phyloP scores from a whole-genome alignment of 306 rosid species.

The Echinosophora koreensis region DNA sequence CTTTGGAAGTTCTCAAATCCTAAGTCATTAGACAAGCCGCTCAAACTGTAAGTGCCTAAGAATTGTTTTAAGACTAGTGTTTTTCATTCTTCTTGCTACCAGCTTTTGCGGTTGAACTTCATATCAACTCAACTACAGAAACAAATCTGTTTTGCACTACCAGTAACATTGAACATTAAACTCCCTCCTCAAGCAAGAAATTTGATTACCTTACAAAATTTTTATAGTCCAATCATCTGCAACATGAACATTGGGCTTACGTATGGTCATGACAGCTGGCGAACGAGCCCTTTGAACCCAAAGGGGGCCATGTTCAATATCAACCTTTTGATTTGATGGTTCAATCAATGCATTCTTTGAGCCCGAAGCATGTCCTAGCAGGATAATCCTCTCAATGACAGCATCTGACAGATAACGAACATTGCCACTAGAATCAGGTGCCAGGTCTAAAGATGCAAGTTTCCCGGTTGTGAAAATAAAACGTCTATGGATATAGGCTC shows the following conservation, averaged over 20 bases:
- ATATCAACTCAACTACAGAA: constrained; percentile 40
- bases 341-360: constrained; percentile 73
- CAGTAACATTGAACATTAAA: constrained; percentile 3
- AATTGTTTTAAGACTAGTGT: constrained; percentile 25
- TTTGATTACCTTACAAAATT: constrained; percentile 50
- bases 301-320: constrained; percentile 74
- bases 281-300: constrained; percentile 61
- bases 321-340: constrained; percentile 66
- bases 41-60: constrained; percentile 15
- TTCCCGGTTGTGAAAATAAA: constrained; percentile 75
- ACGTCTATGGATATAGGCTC: constrained; percentile 88
- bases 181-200: constrained; percentile 15
- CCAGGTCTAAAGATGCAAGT: constrained; percentile 68
- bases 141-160: constrained; percentile 31
- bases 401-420: constrained; percentile 54
- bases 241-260: constrained; percentile 77
- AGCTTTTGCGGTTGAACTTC: constrained; percentile 33
- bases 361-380: constrained; percentile 69
- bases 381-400: constrained; percentile 81
- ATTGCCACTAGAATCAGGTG: constrained; percentile 52
- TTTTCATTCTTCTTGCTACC: constrained; percentile 32
- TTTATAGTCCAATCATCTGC: constrained; percentile 81
- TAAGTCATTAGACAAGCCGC: constrained; percentile 39
- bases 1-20: constrained; percentile 33
- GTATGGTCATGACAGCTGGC: constrained; percentile 61